Percentiles rank a stretch among this genome's conserved stretches.
phyloP scores from a whole-genome alignment of 371 early-diverging fungal species.

The Chytridiales sp. region DNA sequence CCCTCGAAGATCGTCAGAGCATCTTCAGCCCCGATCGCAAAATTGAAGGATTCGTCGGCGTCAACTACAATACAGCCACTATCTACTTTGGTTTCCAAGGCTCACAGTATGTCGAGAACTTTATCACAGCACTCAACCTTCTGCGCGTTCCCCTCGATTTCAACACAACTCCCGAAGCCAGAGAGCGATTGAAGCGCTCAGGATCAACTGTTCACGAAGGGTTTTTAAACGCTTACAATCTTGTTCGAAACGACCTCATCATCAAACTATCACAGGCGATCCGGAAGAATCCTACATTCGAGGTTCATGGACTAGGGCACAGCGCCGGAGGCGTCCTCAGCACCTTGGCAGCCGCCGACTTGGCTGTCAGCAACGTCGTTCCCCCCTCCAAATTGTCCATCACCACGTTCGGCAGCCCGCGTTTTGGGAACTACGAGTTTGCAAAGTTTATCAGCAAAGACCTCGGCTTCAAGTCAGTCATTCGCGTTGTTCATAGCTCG shows the following conservation, averaged over 20 bases:
- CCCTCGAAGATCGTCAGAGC: background rate
- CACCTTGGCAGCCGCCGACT: background rate
- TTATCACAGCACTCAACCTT: background rate
- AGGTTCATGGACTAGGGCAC: slow-evolving; percentile 5
- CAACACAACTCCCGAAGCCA: background rate
- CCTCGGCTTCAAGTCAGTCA: slow-evolving; percentile 7
- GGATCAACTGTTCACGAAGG: background rate
- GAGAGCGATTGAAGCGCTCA: background rate
- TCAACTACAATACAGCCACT: background rate
- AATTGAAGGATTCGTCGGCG: slow-evolving; percentile 1
- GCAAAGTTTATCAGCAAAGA: slow-evolving; percentile 1
- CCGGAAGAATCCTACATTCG: background rate
- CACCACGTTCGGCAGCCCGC: slow-evolving; percentile 9
- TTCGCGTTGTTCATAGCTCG: background rate
- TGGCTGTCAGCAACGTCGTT: background rate
- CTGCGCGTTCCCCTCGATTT: background rate
- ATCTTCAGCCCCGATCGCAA: background rate
- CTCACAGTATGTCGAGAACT: slow-evolving; percentile 5
- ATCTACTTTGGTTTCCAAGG: slow-evolving; percentile 12
- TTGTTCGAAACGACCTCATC: background rate
- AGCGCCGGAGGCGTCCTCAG: background rate
- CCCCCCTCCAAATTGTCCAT: background rate
- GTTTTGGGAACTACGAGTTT: slow-evolving; percentile 9
- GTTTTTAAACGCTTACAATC: slow-evolving; percentile 2
- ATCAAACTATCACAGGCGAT: background rate